phyloP scores from a whole-genome alignment of 306 rosid genomes.

The Senna siamea region DNA sequence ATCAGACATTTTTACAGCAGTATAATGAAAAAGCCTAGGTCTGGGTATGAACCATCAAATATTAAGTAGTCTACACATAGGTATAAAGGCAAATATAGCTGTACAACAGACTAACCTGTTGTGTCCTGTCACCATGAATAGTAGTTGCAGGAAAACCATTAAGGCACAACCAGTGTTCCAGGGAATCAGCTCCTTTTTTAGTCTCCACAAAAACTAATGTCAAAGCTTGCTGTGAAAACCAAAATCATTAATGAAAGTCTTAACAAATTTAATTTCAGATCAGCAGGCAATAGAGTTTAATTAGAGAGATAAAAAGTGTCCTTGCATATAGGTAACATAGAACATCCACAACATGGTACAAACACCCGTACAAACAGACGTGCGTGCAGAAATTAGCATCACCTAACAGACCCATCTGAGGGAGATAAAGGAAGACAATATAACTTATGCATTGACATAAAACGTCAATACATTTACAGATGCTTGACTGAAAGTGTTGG shows the following conservation, averaged over 20 bases:
- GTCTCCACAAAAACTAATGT: slow-evolving; percentile 99
- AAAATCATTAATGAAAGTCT: slow-evolving; percentile 6
- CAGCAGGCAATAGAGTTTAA: not conserved
- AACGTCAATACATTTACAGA: not conserved
- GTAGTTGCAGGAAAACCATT: slow-evolving; percentile 97
- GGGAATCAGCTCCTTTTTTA: slow-evolving; percentile 97
- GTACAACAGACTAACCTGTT: slow-evolving; percentile 65
- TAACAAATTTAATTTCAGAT: not conserved
- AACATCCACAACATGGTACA: not conserved
- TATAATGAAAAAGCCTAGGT: not conserved
- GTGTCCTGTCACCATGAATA: slow-evolving; percentile 94
- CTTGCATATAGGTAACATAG: not conserved
- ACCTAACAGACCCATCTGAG: not conserved
- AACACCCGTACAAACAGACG: not conserved
- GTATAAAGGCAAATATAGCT: not conserved
- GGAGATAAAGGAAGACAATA: not conserved
- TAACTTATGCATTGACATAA: not conserved
- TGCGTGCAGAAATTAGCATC: not conserved
- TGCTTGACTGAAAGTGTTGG: not conserved
- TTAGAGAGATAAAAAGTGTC: not conserved
- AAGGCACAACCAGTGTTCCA: slow-evolving; percentile 81
- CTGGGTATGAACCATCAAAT: not conserved
- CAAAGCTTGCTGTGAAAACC: slow-evolving; percentile 78
- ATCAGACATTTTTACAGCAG: not conserved
- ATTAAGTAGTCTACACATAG: not conserved